phyloP scores from a whole-genome alignment of 208 protist genomes.

The Angomonas deanei region DNA sequence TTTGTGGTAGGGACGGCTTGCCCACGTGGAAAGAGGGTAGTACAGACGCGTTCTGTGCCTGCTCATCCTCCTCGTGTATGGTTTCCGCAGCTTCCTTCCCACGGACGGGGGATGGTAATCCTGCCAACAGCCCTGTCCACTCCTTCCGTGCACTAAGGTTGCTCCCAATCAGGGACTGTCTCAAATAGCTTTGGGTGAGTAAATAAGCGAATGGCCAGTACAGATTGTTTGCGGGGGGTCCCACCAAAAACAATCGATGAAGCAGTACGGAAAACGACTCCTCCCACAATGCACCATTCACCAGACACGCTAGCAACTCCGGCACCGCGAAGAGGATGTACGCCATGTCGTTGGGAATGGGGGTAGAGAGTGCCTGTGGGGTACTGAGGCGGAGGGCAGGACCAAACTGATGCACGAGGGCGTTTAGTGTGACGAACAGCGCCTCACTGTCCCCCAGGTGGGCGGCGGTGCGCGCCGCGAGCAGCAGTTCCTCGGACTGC shows the following conservation, averaged over 20 bases:
- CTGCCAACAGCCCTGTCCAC: too few relatives aligned
- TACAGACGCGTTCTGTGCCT: too few relatives aligned
- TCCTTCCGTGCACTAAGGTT: too few relatives aligned
- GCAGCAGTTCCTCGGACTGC: slow-evolving; percentile 20
- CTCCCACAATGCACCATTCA: slow-evolving; percentile 4
- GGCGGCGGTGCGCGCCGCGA: slow-evolving; percentile 19
- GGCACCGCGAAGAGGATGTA: slow-evolving; percentile 13
- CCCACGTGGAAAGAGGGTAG: neutral
- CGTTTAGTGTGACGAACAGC: slow-evolving; percentile 26
- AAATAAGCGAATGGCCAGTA: neutral
- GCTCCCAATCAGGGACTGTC: neutral
- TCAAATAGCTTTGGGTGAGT: neutral
- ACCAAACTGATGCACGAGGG: slow-evolving; percentile 12
- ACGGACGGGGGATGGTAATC: too few relatives aligned
- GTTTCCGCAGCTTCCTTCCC: neutral
- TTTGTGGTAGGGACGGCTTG: neutral
- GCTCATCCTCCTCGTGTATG: neutral
- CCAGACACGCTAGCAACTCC: slow-evolving; percentile 12
- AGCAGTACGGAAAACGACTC: neutral
- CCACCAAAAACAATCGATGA: neutral
- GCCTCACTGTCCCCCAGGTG: slow-evolving; percentile 31
- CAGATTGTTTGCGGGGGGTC: neutral
- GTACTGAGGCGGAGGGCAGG: neutral
- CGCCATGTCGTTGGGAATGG: neutral
- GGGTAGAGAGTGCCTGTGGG: neutral